Conservation (phyloP, 2,329 filamentous ascomycete species). For the Parastagonospora nodorum region DNA sequence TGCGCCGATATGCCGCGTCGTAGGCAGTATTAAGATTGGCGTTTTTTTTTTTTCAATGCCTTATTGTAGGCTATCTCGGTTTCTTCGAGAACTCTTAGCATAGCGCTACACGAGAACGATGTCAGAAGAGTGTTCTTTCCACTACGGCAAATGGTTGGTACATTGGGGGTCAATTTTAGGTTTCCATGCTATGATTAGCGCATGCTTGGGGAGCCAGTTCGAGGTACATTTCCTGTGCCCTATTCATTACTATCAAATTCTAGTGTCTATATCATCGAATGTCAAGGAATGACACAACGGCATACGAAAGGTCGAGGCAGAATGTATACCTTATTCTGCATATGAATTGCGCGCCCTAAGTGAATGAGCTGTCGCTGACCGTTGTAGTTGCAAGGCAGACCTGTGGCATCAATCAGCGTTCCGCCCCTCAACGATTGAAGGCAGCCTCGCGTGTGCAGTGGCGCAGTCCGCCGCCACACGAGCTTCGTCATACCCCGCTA, state of each 20-base stretch:
- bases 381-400: background rate
- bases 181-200: background rate
- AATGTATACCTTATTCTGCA: background rate
- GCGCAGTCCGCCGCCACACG: slow-evolving; percentile 8
- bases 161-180: background rate
- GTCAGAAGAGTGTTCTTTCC: no score
- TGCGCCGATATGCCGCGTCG: no score
- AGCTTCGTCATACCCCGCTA: slow-evolving; percentile 24
- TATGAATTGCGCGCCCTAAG: background rate
- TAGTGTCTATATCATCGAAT: slow-evolving; percentile 1
- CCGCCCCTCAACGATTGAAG: no score
- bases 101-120: background rate
- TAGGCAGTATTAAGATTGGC: no score
- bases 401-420: no score
- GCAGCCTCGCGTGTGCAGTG: background rate
- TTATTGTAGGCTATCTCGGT: background rate
- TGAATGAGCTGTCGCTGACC: background rate
- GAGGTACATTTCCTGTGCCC: background rate
- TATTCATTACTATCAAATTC: background rate
- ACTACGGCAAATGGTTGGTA: background rate
- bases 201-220: background rate
- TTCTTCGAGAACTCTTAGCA: background rate
- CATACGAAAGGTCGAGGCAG: slow-evolving; percentile 1
- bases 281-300: background rate
- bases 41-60: no score